A percentile compares a stretch with the other conserved stretches of the same genome.
These are phyloP conservation scores for Xylariaceae sp. DNA, from an alignment of 2,329 filamentous ascomycete genomes.

Conservation along the genomic window DNA sequence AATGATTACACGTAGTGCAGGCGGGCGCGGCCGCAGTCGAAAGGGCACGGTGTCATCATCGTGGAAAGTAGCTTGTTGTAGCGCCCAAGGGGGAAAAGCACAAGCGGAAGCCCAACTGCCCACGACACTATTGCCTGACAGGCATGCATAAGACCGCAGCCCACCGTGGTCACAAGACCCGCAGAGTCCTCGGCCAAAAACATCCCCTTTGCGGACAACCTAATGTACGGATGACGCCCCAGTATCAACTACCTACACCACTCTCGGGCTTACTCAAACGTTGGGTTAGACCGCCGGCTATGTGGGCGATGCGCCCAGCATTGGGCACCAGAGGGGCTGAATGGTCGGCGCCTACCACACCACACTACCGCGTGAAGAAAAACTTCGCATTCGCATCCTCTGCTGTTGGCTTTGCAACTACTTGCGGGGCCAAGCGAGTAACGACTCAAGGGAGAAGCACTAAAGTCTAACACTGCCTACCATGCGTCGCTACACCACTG, in stretches of 20 bases:
- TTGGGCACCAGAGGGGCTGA: slow-evolving; percentile 21
- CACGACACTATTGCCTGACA: slow-evolving; percentile 5
- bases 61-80: slow-evolving; percentile 1
- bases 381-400: slow-evolving; percentile 4
- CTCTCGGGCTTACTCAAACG: background rate
- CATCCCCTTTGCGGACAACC: no score
- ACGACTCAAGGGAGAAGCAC: no score
- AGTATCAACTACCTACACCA: slow-evolving; percentile 2
- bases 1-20: slow-evolving; percentile 9
- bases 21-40: background rate
- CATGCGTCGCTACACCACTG: background rate
- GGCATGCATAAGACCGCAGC: slow-evolving; percentile 13
- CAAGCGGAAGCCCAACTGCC: background rate
- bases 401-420: slow-evolving; percentile 2
- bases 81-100: slow-evolving; percentile 4
- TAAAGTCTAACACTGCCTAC: no score
- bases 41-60: slow-evolving; percentile 5
- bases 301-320: slow-evolving; percentile 4
- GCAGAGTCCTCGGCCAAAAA: slow-evolving; percentile 4
- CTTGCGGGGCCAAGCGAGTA: no score
- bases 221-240: slow-evolving; percentile 3
- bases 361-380: slow-evolving; percentile 18
- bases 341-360: no score
- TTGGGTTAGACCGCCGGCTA: slow-evolving; percentile 5
- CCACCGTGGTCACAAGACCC: slow-evolving; percentile 9